Evolutionary conservation across 2,329 filamentous ascomycete species (phyloP).

Genomic region (Fusarium globosum): DNA sequence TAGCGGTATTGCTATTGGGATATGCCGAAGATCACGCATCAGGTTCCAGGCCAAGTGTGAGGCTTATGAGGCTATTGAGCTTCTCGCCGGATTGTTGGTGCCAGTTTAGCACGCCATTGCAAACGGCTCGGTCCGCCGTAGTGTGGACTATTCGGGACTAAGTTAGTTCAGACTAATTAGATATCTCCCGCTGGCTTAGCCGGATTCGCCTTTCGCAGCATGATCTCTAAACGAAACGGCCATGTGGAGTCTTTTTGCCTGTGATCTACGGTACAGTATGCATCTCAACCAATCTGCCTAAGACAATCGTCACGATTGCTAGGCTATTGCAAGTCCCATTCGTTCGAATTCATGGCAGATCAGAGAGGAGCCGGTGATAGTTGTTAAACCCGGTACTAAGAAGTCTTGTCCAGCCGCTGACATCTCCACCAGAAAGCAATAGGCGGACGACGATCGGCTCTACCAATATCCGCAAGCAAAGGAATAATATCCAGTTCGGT

Average conservation of each 20-base stretch:
- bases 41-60: not conserved
- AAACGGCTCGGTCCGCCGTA: not conserved
- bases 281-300: not conserved
- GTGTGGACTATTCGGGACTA: not conserved
- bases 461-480: not conserved
- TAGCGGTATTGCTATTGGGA: not conserved
- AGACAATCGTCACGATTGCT: not conserved
- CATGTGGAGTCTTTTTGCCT: not conserved
- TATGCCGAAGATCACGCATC: fast-evolving
- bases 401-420: fast-evolving
- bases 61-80: not conserved
- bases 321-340: fast-evolving
- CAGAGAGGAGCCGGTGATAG: fast-evolving
- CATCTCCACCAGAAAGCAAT: not conserved
- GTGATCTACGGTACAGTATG: fast-evolving
- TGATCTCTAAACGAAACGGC: not conserved
- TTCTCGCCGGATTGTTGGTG: not conserved
- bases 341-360: not conserved
- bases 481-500: not conserved
- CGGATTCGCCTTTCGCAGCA: not conserved
- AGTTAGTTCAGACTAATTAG: not conserved
- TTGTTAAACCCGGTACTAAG: not conserved
- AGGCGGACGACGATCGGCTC: not conserved
- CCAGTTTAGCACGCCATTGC: not conserved
- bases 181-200: not conserved